Evolutionary conservation across 106 monocot genomes (phyloP).

Genomic region (Dioscorea dumetorum): DNA sequence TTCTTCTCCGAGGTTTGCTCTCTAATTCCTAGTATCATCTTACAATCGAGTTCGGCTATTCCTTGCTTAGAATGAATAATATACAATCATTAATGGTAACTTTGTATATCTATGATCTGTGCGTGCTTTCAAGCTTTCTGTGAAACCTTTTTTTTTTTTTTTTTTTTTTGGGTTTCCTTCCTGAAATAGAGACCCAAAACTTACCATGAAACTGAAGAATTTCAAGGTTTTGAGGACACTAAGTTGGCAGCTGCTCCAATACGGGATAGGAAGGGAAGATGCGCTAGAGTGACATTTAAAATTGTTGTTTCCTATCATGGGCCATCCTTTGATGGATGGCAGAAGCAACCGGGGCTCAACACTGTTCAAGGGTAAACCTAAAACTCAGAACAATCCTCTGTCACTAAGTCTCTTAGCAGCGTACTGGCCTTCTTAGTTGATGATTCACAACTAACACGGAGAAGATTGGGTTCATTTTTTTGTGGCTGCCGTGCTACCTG

Average conservation of each 20-base stretch:
- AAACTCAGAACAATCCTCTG: too few species aligned
- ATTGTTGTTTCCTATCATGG: slow-evolving; percentile 83
- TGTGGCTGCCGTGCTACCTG: not conserved
- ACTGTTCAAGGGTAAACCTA: slow-evolving; percentile 78
- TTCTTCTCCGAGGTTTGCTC: slow-evolving; percentile 18
- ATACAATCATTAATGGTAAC: not conserved
- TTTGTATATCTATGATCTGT: not conserved
- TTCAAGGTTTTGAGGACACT: slow-evolving; percentile 4
- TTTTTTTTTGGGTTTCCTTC: too few species aligned
- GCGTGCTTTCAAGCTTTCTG: not conserved
- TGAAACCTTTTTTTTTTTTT: not conserved
- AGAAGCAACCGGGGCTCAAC: slow-evolving; percentile 86
- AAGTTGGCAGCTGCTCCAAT: not conserved
- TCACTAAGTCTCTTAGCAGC: too few species aligned
- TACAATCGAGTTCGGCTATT: too few species aligned
- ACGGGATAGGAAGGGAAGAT: slow-evolving; percentile 50
- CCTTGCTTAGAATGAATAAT: not conserved
- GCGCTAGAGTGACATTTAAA: slow-evolving; percentile 70
- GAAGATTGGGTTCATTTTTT: not conserved
- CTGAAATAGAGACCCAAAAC: slow-evolving; percentile 11
- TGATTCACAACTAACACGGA: too few species aligned
- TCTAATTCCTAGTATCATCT: not conserved
- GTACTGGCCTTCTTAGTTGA: too few species aligned
- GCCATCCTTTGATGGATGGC: slow-evolving; percentile 88
- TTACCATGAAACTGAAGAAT: slow-evolving; percentile 5